Base-by-base conservation (phyloP, 2,329 filamentous ascomycete species). In the Apiospora malaysiana region DNA sequence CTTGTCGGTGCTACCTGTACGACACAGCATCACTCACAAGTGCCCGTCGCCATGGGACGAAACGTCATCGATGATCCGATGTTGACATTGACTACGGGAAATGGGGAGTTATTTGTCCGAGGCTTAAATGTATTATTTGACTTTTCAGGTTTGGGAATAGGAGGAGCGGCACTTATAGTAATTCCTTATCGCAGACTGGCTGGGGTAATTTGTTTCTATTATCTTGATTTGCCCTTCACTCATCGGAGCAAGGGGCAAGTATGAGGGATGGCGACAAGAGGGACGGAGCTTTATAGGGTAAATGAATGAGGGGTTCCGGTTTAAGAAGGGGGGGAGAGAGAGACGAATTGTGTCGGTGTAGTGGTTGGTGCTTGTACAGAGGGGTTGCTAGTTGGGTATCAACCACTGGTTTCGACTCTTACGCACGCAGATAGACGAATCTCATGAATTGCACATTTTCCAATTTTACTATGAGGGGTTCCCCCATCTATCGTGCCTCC, bases 61-160 rank as follows among this genome's bases (percentile, higher is more conserved):
- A 16, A n/a, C 56, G 10, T 32, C 21, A 40, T 18, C 12, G 56
- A 32, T 63, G 32, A 23, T 63, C 32, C 14, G 56, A 40, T 6
- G 56, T 63, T 40, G 27, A 63, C 56, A 63, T 23, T 63, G 56
- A 40, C 32, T n/a, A 63, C 21, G 66, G 66, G 66, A 42, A 43
- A 47, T 37, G n/a, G 42, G 66, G 66, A 47, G 43, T 47, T 68
- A 68, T 43, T 68, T 43, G 66, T 47, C 66, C 66, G 66, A 43
- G 37, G 66, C 43, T 25, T 47, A 43, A 47, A 27, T 37, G 66
- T 47, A 63, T 63, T 63, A 63, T 23, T 63, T 40, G 56, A 40
- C 32, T 63, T 63, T 40, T n/a, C 2, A 16, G 51, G 21, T 63
- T 21, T 32, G 49, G 32, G 23, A 27, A 23, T 6, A 9, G 46